Conservation (phyloP, 371 early-diverging fungal species). For the Basidiobolus meristosporus region DNA sequence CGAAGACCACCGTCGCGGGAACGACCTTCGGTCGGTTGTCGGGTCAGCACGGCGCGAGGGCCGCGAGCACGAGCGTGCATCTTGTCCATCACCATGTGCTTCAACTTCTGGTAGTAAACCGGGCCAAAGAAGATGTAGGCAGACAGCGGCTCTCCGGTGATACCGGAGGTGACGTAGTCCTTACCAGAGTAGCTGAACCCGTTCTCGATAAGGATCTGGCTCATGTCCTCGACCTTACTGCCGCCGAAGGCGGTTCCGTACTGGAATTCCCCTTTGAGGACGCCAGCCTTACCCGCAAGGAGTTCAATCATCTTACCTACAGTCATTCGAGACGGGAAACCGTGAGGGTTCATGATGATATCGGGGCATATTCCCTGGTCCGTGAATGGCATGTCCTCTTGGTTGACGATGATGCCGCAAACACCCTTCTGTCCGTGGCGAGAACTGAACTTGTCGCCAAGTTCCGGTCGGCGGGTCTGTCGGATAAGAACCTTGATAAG, state of each 20-base stretch:
- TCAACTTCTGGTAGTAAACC: conserved; percentile 95
- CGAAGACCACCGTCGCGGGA: conserved; percentile 95
- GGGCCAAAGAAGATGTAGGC: conserved; percentile 98
- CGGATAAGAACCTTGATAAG: conserved; percentile 90
- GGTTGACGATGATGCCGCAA: conserved; percentile 90
- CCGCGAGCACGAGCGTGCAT: conserved; percentile 97
- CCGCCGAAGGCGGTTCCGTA: conserved; percentile 98
- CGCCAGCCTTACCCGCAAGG: conserved; percentile 95
- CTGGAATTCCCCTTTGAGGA: conserved; percentile 82
- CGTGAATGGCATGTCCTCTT: conserved; percentile 99
- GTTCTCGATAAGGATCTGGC: conserved; percentile 73
- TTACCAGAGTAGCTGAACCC: conserved; percentile 99
- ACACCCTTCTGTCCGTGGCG: conserved; percentile 99
- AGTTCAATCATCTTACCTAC: conserved; percentile 99
- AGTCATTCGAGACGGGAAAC: conserved; percentile 99
- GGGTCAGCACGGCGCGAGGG: conserved; percentile 84
- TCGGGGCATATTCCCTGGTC: conserved; percentile 93
- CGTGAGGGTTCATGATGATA: conserved; percentile 99
- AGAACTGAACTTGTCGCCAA: conserved; percentile 99
- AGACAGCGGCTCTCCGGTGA: conserved; percentile 81
- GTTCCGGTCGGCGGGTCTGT: conserved; percentile 94
- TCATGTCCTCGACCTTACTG: conserved; percentile 92
- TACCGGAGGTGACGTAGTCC: conserved; percentile 90
- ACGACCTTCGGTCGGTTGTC: conserved; percentile 98
- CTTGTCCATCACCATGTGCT: conserved; percentile 99